Conservation (phyloP, 805 yeast species). For the Cyberlindnera subsufficiens region DNA sequence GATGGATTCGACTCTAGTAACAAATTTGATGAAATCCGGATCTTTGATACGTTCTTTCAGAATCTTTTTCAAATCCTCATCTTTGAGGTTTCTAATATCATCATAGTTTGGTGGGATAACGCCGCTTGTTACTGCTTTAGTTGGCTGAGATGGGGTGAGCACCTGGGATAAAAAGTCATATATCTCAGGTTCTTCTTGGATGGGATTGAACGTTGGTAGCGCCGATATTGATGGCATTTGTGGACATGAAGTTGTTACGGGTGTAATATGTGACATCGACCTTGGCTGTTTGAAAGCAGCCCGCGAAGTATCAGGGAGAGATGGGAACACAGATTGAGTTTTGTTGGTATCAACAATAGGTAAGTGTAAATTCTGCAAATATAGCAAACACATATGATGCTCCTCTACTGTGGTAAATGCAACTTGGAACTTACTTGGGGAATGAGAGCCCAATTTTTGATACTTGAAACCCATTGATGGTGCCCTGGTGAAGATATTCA, state of each 20-base stretch:
- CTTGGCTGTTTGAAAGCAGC: too few relatives aligned
- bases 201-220: too few relatives aligned
- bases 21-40: constrained; percentile 19
- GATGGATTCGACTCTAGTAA: constrained; percentile 17
- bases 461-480: constrained; percentile 22
- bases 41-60: constrained; percentile 20
- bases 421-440: constrained; percentile 5
- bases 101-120: not conserved
- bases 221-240: too few relatives aligned
- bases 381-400: constrained; percentile 4
- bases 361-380: not conserved
- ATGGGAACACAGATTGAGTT: constrained; percentile 2
- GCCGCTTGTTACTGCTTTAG: not conserved
- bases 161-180: too few relatives aligned
- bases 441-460: not conserved
- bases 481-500: constrained; percentile 12
- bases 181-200: too few relatives aligned
- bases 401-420: constrained; percentile 4
- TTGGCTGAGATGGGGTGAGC: too few relatives aligned
- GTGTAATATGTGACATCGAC: too few relatives aligned
- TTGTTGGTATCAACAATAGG: not conserved
- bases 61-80: constrained; percentile 13
- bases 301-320: too few relatives aligned
- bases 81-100: constrained; percentile 6
- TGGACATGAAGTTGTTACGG: too few relatives aligned